Evolutionary conservation across 2,329 filamentous ascomycete genomes (phyloP).

Genomic region (Plectosphaerella sp.): DNA sequence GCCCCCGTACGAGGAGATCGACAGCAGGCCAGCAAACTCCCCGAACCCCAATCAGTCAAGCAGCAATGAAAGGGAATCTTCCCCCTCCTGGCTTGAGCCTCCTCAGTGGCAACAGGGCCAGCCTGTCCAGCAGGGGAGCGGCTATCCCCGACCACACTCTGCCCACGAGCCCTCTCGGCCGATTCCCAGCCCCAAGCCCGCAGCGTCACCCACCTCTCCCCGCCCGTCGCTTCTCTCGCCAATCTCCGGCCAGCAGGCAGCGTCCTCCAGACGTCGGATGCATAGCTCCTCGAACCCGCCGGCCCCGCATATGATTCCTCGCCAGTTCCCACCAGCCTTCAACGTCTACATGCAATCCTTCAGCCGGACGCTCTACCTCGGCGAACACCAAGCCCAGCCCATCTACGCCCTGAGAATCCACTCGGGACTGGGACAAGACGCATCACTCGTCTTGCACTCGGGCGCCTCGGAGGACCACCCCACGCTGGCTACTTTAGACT

Average conservation of each 20-base stretch:
- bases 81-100: background rate
- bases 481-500: slow-evolving; percentile 10
- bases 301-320: background rate
- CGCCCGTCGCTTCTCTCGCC: background rate
- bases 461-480: slow-evolving; percentile 8
- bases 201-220: background rate
- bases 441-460: slow-evolving; percentile 12
- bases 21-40: background rate
- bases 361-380: slow-evolving; percentile 10
- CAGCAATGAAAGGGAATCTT: background rate
- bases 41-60: background rate
- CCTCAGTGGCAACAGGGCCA: background rate
- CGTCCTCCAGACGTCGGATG: background rate
- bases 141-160: background rate
- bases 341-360: slow-evolving; percentile 12
- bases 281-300: background rate
- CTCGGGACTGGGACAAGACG: slow-evolving; percentile 7
- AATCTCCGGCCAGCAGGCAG: background rate
- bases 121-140: background rate
- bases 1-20: background rate
- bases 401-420: slow-evolving; percentile 11
- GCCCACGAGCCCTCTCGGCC: background rate
- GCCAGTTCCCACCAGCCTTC: slow-evolving; percentile 13
- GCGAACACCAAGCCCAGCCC: slow-evolving; percentile 10
- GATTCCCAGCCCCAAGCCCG: background rate